Percentiles rank a stretch among this genome's conserved stretches.
phyloP scores from a whole-genome alignment of 2,329 filamentous ascomycete species.

The Trichophyton verrucosum region DNA sequence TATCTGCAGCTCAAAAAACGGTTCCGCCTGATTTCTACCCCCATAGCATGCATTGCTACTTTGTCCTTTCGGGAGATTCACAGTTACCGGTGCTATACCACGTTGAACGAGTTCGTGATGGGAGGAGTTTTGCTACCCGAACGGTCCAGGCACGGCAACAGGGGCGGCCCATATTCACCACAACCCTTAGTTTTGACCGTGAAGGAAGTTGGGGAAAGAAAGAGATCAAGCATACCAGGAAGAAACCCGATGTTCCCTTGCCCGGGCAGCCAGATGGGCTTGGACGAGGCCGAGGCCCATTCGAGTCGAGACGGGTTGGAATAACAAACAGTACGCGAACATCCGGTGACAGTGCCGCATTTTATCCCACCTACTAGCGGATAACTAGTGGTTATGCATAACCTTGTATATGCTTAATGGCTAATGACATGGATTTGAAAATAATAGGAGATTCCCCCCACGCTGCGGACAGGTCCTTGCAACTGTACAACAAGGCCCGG shows the following conservation, averaged over 20 bases:
- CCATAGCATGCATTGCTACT: slow-evolving; percentile 99
- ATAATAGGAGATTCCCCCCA: slow-evolving; percentile 30
- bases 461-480: slow-evolving; percentile 54
- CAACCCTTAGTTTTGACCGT: slow-evolving; percentile 76
- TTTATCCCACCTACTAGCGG: neutral
- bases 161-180: slow-evolving; percentile 86
- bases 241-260: slow-evolving; percentile 43
- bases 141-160: slow-evolving; percentile 92
- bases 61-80: slow-evolving; percentile 77
- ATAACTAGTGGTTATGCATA: neutral
- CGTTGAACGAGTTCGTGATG: slow-evolving; percentile 85
- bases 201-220: slow-evolving; percentile 42
- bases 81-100: slow-evolving; percentile 85
- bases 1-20: slow-evolving; percentile 77
- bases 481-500: slow-evolving; percentile 39
- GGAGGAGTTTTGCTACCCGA: slow-evolving; percentile 75
- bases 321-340: slow-evolving; percentile 41
- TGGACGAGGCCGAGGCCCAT: slow-evolving; percentile 36
- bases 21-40: slow-evolving; percentile 67
- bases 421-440: neutral
- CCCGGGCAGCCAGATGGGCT: slow-evolving; percentile 29
- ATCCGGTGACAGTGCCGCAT: neutral
- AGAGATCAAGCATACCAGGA: slow-evolving; percentile 52
- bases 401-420: neutral
- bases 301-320: slow-evolving; percentile 45